phyloP scores from a whole-genome alignment of 1,284 basidiomycete species.

The Marasmius fiardii region DNA sequence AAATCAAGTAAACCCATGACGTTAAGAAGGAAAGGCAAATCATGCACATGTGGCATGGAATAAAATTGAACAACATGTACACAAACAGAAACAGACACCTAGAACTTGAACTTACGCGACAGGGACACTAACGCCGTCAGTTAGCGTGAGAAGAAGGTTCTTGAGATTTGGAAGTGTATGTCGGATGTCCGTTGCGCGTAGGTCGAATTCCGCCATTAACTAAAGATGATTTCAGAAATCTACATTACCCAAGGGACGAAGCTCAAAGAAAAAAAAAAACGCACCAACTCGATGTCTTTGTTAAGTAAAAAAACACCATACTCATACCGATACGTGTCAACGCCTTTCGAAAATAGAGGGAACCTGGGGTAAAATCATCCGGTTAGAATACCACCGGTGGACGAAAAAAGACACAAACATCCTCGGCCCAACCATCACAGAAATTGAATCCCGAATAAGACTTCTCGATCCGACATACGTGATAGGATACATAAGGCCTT shows the following conservation, averaged over 20 bases:
- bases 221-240: conserved; percentile 29
- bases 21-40: too few species aligned
- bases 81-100: too few species aligned
- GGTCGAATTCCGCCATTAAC: conserved; percentile 87
- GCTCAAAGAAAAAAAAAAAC: conserved; percentile 20
- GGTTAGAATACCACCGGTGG: conserved; percentile 10
- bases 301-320: conserved; percentile 97
- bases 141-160: conserved; percentile 86
- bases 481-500: conserved; percentile 83
- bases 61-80: too few species aligned
- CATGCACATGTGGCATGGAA: not conserved
- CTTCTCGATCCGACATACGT: conserved; percentile 87
- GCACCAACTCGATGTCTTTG: conserved; percentile 94
- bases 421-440: conserved; percentile 89
- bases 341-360: conserved; percentile 90
- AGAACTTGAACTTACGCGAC: conserved; percentile 51
- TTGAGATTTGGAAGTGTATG: conserved; percentile 97
- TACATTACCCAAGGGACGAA: conserved; percentile 14
- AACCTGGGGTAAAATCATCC: conserved; percentile 56
- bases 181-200: conserved; percentile 88
- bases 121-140: conserved; percentile 54
- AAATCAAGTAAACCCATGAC: too few species aligned
- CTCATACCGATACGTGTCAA: conserved; percentile 96
- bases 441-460: conserved; percentile 86
- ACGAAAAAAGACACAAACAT: conserved; percentile 54